Evolutionary conservation across 345 rosid species (phyloP), one percentile per base, ranked within the genome.

Genomic region (Xanthoceras sorbifolium): DNA sequence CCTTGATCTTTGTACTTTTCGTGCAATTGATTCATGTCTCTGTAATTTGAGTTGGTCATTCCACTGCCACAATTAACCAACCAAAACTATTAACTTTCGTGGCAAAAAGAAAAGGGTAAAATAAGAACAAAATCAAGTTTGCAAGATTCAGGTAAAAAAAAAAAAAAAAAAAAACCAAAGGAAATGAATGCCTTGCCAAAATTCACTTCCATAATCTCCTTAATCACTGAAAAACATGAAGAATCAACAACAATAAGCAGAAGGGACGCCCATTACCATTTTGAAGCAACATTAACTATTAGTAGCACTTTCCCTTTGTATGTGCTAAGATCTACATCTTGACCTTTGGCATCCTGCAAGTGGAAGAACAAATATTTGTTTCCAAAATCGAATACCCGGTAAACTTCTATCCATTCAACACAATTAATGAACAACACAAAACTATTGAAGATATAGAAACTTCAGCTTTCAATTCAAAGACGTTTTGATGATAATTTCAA

Each of bases 1-100:
- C 99, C 98, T 89, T 89, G 89, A 79, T 86, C 85, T 84, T 85
- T 93, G 84, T 91, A 93, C 82, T 87, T 93, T 72, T 86, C 85
- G 79, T 93, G 90, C 59, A 96, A 73, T 67, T 85, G 87, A 76
- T 89, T 91, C 84, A 96, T 74, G 74, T 96, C 98, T 0, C 84
- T 76, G 82, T 96, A 96, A 85, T 93, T 93, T 2, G 97, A 89
- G 80, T 90, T 89, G 73, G 98, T 92, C 93, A 93, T 77, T 76
- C 97, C 97, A 83, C 99, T 92, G 89, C 76, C 78, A 67, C 62
- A 83, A 78, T 59, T 20, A 64, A 48, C 23, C 34, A 71, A 62
- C n/a, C n/a, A 60, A 36, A 36, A 28, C 28, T 57, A 57, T 9
- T 57, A 7, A 57, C 28, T 57, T 57, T 50, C 10, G n/a, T 6